Evolutionary conservation across 2,329 filamentous ascomycete genomes (phyloP).

Genomic region (Talaromyces marneffei): DNA sequence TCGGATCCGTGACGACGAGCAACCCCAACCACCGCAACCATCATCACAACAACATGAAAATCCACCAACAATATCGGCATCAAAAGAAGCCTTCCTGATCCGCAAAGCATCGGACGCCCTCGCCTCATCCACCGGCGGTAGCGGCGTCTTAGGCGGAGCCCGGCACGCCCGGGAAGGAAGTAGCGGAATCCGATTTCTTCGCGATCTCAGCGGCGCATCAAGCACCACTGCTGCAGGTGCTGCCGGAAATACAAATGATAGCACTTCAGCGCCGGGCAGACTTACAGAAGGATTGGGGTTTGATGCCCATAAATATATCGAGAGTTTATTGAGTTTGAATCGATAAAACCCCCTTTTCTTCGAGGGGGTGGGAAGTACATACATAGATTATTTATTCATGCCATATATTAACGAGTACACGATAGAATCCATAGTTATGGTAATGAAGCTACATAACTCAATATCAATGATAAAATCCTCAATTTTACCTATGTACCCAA

Average conservation of each 20-base stretch:
- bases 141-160: neutral
- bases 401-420: neutral
- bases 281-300: slow-evolving; percentile 42
- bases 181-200: slow-evolving; percentile 27
- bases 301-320: slow-evolving; percentile 44
- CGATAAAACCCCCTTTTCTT: slow-evolving; percentile 20
- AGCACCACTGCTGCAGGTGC: slow-evolving; percentile 6
- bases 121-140: slow-evolving; percentile 13
- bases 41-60: neutral
- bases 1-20: slow-evolving; percentile 37
- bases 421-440: neutral
- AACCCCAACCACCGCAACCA: slow-evolving; percentile 1
- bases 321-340: slow-evolving; percentile 42
- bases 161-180: slow-evolving; percentile 4
- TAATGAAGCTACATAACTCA: neutral
- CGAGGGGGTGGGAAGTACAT: neutral
- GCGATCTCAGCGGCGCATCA: slow-evolving; percentile 35
- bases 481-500: neutral
- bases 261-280: slow-evolving; percentile 27
- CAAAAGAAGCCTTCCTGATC: slow-evolving; percentile 43
- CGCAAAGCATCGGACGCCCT: slow-evolving; percentile 41
- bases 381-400: neutral
- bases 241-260: neutral
- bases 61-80: neutral
- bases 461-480: neutral